phyloP scores from a whole-genome alignment of 306 rosid species.

The Glycine latifolia region DNA sequence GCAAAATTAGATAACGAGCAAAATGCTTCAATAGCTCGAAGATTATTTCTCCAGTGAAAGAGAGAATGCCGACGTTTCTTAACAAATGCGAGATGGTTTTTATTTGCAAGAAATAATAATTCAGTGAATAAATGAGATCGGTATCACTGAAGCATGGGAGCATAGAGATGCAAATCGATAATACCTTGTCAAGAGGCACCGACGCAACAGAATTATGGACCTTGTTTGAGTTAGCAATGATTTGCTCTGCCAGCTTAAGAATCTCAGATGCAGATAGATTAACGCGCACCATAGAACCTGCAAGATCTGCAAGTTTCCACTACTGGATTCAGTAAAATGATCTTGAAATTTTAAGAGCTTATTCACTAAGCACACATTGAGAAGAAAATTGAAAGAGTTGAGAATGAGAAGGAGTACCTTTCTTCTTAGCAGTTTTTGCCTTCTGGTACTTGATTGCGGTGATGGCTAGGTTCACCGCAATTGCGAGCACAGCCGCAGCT shows the following conservation, averaged over 20 bases:
- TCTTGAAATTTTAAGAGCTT: not conserved
- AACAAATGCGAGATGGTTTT: not conserved
- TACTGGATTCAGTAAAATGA: conserved; percentile 30
- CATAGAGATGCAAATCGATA: conserved; percentile 12
- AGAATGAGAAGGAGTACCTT: conserved; percentile 54
- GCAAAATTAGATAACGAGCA: conserved; percentile 15
- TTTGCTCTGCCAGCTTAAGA: conserved; percentile 75
- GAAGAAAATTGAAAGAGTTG: conserved; percentile 34
- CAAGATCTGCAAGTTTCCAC: conserved; percentile 67
- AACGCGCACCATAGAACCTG: conserved; percentile 64
- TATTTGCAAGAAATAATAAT: not conserved
- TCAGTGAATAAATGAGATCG: conserved; percentile 24
- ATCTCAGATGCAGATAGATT: conserved; percentile 81
- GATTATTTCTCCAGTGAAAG: not conserved
- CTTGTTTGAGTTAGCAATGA: conserved; percentile 74
- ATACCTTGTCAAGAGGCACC: conserved; percentile 84
- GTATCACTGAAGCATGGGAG: not conserved
- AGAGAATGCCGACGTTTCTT: not conserved
- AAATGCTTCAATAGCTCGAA: conserved; percentile 22
- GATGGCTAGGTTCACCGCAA: conserved; percentile 74
- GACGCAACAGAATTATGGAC: conserved; percentile 85
- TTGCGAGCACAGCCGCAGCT: conserved; percentile 76
- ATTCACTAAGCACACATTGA: not conserved
- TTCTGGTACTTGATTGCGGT: conserved; percentile 61
- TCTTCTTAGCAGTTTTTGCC: conserved; percentile 60